phyloP scores from a whole-genome alignment of 2,329 filamentous ascomycete genomes.

The Aspergillus fischeri region DNA sequence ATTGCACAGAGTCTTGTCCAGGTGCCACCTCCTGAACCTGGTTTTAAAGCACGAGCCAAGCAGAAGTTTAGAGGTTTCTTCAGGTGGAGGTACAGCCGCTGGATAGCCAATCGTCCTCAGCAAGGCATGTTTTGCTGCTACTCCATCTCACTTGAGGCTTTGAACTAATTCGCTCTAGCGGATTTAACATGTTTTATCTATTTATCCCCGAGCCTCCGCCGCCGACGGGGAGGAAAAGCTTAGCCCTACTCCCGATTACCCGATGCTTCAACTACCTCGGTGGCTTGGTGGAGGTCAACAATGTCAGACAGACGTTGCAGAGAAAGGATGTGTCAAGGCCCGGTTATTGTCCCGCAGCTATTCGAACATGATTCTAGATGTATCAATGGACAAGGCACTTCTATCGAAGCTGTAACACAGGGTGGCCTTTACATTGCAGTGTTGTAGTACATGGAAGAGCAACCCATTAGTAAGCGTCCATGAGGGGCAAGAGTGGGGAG shows the following conservation, averaged over 20 bases:
- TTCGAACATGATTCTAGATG: neutral
- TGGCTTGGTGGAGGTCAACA: neutral
- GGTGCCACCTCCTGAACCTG: neutral
- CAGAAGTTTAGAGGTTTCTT: neutral
- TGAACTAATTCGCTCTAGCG: neutral
- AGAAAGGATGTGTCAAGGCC: neutral
- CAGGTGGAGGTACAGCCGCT: too few relatives aligned
- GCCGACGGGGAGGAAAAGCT: neutral
- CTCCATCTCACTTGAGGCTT: neutral
- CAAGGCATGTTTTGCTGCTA: neutral
- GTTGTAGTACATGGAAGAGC: neutral
- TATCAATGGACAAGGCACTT: neutral
- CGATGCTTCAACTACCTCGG: neutral
- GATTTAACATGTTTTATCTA: neutral
- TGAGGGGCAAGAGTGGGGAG: slow-evolving; percentile 4
- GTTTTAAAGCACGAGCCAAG: neutral
- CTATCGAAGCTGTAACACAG: neutral
- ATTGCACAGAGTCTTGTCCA: neutral
- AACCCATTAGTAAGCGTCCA: neutral
- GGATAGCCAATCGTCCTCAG: neutral
- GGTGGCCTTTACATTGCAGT: too few relatives aligned
- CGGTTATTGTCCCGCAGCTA: neutral
- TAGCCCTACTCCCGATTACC: neutral
- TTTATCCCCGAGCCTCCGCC: neutral
- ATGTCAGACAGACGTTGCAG: neutral